phyloP scores from a whole-genome alignment of 192 early-diverging fungal species.

The Umbelopsis isabellina region DNA sequence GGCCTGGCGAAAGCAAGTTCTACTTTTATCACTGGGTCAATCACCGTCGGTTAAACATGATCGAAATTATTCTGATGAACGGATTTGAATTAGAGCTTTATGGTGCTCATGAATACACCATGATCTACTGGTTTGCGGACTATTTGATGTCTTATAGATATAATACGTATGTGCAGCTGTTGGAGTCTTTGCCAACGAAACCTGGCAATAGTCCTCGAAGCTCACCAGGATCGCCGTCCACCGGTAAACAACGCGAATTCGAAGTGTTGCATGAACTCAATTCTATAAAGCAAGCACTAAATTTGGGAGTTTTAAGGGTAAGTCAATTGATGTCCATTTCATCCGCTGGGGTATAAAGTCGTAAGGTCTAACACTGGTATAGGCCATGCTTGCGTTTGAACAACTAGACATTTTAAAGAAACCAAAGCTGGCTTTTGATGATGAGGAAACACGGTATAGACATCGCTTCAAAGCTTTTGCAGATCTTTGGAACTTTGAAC shows the following conservation, averaged over 20 bases:
- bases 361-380: too few species aligned
- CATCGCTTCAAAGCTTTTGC: slow-evolving; percentile 56
- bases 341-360: too few species aligned
- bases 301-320: too few species aligned
- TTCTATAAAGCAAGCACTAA: too few species aligned
- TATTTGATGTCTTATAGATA: slow-evolving; percentile 38
- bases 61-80: slow-evolving; percentile 56
- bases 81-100: slow-evolving; percentile 76
- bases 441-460: slow-evolving; percentile 45
- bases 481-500: slow-evolving; percentile 36
- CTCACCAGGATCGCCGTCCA: too few species aligned
- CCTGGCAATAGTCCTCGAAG: background rate
- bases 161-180: slow-evolving; percentile 23
- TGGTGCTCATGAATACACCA: slow-evolving; percentile 60
- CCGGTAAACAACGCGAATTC: too few species aligned
- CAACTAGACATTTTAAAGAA: slow-evolving; percentile 35
- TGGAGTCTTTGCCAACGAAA: background rate
- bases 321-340: too few species aligned
- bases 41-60: slow-evolving; percentile 57
- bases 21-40: slow-evolving; percentile 71
- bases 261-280: too few species aligned
- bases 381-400: slow-evolving; percentile 40
- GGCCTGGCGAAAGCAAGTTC: slow-evolving; percentile 37
- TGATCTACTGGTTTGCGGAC: slow-evolving; percentile 62
- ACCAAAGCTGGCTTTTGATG: slow-evolving; percentile 43